Conservation (phyloP, 495 filamentous ascomycete species). For the Tuber magnatum region DNA sequence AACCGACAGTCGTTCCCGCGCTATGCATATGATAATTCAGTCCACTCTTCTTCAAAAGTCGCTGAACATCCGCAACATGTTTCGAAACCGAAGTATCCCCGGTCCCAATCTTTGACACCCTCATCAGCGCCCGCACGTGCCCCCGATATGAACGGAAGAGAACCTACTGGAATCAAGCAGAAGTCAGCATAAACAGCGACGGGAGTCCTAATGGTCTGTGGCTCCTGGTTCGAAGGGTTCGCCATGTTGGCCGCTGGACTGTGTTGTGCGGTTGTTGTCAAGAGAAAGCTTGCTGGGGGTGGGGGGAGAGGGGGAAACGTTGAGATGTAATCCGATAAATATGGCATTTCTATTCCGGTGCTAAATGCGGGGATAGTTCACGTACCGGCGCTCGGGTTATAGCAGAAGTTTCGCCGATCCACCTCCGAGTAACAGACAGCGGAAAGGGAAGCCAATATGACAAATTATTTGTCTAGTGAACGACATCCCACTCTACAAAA, state of each 20-base stretch:
- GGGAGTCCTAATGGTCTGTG: conserved; percentile 21
- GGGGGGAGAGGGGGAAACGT: not conserved
- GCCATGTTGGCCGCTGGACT: not conserved
- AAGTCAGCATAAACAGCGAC: conserved; percentile 55
- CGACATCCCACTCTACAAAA: not conserved
- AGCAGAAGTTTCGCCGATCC: not conserved
- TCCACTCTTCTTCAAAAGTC: conserved; percentile 70
- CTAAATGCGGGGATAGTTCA: not conserved
- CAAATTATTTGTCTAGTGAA: not conserved
- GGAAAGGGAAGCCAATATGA: not conserved
- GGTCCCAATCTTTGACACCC: conserved; percentile 62
- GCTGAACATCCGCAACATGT: conserved; percentile 82
- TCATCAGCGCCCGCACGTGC: conserved; percentile 9
- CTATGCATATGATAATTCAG: conserved; percentile 83
- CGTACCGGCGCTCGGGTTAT: not conserved
- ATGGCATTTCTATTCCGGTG: not conserved
- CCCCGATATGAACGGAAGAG: not conserved
- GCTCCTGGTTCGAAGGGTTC: not conserved
- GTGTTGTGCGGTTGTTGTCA: not conserved
- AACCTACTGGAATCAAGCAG: conserved; percentile 67
- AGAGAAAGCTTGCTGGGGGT: not conserved
- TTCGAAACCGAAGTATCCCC: conserved; percentile 70
- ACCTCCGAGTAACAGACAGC: not conserved
- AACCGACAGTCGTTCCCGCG: conserved; percentile 85
- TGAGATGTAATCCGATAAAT: not conserved